Evolutionary conservation across 306 rosid species (phyloP).

Genomic region (Fagus sylvatica): DNA sequence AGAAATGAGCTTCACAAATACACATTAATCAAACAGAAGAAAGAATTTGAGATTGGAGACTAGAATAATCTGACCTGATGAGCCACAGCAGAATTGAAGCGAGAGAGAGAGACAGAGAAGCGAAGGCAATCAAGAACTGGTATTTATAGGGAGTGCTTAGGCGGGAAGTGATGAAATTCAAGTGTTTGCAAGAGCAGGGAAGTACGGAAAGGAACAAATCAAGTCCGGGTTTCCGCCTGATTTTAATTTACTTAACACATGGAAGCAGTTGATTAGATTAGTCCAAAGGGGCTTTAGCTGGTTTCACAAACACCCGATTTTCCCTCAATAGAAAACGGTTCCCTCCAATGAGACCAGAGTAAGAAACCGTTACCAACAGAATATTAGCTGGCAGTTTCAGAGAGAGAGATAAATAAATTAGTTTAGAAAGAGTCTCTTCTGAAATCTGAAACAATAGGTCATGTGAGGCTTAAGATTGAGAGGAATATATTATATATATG

Average conservation of each 20-base stretch:
- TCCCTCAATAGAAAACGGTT: neutral
- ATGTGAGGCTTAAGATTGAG: neutral
- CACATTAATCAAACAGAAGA: neutral
- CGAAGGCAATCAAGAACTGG: neutral
- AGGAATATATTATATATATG: slow-evolving; percentile 7
- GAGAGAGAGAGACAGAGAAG: slow-evolving; percentile 1
- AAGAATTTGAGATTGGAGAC: neutral
- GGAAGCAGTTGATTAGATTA: neutral
- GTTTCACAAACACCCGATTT: neutral
- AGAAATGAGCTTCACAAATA: neutral
- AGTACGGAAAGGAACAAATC: neutral
- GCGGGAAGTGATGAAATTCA: neutral
- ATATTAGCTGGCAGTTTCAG: neutral
- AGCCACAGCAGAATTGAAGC: neutral
- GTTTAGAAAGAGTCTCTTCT: no score
- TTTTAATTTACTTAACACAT: neutral
- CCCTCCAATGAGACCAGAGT: slow-evolving; percentile 14
- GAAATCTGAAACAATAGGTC: no score
- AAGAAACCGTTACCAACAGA: slow-evolving; percentile 27
- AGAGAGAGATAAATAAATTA: neutral
- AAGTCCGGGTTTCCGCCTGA: neutral
- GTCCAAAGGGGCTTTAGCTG: no score
- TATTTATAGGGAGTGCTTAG: neutral
- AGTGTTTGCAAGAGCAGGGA: neutral
- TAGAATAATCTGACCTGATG: neutral